phyloP scores from a whole-genome alignment of 1,139 yeast genomes.

The Schwanniomyces etchellsii region DNA sequence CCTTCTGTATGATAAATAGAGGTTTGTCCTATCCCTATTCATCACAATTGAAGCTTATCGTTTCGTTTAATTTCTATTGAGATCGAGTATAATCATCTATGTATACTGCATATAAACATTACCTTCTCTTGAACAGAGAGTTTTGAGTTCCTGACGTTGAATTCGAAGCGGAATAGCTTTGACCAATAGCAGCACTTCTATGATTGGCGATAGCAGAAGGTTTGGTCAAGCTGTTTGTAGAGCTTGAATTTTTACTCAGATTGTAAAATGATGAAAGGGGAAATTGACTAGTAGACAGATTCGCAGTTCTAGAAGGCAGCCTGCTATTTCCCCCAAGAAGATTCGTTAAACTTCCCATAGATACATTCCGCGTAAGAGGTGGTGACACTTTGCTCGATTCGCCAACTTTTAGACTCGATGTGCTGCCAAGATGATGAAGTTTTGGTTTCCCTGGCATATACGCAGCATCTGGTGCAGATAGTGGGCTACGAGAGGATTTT shows the following conservation, averaged over 20 bases:
- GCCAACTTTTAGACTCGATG: too few species aligned
- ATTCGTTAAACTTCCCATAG: not conserved
- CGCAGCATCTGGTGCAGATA: not conserved
- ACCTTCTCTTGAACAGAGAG: not conserved
- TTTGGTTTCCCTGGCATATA: not conserved
- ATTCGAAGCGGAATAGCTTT: slow-evolving; percentile 19
- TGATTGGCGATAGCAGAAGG: slow-evolving; percentile 32
- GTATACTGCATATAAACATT: slow-evolving; percentile 4
- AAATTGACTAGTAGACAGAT: not conserved
- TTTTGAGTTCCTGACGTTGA: slow-evolving; percentile 19
- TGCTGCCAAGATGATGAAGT: slow-evolving; percentile 24
- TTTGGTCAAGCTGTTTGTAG: slow-evolving; percentile 10
- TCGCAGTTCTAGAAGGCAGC: too few species aligned
- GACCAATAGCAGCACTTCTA: slow-evolving; percentile 19
- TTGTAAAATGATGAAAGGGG: not conserved
- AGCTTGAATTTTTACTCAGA: slow-evolving; percentile 1
- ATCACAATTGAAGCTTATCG: slow-evolving; percentile 18
- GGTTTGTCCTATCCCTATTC: slow-evolving; percentile 73
- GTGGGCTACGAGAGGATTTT: slow-evolving; percentile 18
- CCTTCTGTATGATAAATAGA: slow-evolving; percentile 65
- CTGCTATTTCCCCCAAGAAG: not conserved
- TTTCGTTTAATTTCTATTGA: not conserved
- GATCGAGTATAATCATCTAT: too few species aligned
- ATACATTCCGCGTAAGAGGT: not conserved
- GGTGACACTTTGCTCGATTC: not conserved